These are phyloP conservation scores for Exophiala lecanii-corni DNA, from an alignment of 2,329 filamentous ascomycete species.

Conservation along the genomic window DNA sequence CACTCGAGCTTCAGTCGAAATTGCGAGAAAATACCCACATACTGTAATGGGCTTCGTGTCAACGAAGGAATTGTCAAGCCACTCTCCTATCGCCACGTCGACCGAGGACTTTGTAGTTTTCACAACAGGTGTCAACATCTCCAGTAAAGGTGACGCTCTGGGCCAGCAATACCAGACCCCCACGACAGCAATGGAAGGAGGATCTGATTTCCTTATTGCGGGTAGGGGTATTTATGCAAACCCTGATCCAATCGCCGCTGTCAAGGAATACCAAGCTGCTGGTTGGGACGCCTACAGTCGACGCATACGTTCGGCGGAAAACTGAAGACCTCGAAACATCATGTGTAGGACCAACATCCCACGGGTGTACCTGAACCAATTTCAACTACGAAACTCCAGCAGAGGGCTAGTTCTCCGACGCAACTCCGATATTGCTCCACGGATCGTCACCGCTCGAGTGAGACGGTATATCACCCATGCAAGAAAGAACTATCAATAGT, in stretches of 20 bases:
- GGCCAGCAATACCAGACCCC: constrained; percentile 48
- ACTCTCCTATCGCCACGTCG: constrained; percentile 28
- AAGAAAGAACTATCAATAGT: no score
- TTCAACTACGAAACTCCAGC: no score
- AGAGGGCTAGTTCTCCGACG: no score
- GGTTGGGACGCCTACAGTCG: constrained; percentile 43
- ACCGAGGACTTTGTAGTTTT: constrained; percentile 46
- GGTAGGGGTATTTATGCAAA: constrained; percentile 45
- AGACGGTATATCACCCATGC: no score
- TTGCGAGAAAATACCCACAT: constrained; percentile 40
- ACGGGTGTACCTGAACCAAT: no score
- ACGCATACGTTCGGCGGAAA: no score
- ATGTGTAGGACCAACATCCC: no score
- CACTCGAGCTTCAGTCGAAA: constrained; percentile 43
- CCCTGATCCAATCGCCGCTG: constrained; percentile 41
- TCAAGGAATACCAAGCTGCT: constrained; percentile 40
- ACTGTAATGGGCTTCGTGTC: constrained; percentile 46
- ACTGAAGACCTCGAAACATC: no score
- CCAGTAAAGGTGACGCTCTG: constrained; percentile 43
- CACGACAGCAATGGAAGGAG: constrained; percentile 40
- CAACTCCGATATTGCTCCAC: no score
- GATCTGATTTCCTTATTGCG: constrained; percentile 46
- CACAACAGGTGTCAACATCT: constrained; percentile 45
- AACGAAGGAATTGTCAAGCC: constrained; percentile 37
- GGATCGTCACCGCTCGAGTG: no score